phyloP scores from a whole-genome alignment of 2,329 filamentous ascomycete species.

The Pyricularia grisea region DNA sequence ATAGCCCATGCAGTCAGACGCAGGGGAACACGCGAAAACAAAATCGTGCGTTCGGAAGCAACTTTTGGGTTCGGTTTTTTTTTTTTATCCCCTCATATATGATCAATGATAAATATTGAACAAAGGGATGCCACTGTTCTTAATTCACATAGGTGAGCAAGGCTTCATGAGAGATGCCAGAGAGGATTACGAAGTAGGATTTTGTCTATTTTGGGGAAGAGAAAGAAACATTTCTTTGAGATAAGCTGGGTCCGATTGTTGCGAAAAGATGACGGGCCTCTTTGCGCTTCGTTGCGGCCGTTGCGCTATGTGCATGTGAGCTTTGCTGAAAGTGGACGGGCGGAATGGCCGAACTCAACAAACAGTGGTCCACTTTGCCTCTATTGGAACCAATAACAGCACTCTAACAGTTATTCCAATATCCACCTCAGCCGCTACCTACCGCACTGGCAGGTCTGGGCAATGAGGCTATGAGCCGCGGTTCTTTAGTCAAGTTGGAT shows the following conservation, averaged over 20 bases:
- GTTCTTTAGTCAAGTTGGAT: not conserved
- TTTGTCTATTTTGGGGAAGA: not conserved
- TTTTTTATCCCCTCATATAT: not conserved
- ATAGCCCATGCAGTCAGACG: not conserved
- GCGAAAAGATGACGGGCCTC: not conserved
- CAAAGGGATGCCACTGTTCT: not conserved
- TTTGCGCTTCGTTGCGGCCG: not conserved
- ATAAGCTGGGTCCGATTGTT: not conserved
- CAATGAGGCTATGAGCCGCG: not conserved
- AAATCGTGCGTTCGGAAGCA: not conserved
- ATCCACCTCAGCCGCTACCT: constrained; percentile 1
- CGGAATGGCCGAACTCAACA: not conserved
- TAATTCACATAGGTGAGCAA: not conserved
- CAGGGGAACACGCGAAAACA: not conserved
- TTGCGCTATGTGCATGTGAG: not conserved
- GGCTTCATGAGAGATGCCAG: not conserved
- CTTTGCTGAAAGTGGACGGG: not conserved
- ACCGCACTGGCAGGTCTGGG: not conserved
- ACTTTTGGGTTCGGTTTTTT: not conserved
- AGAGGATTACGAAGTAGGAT: not conserved
- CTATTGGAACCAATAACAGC: not conserved
- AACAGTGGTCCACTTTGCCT: not conserved
- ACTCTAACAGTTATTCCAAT: not conserved
- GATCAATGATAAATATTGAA: not conserved
- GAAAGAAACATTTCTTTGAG: not conserved